phyloP scores from a whole-genome alignment of 2,329 filamentous ascomycete genomes.

The Aspergillus sp. region DNA sequence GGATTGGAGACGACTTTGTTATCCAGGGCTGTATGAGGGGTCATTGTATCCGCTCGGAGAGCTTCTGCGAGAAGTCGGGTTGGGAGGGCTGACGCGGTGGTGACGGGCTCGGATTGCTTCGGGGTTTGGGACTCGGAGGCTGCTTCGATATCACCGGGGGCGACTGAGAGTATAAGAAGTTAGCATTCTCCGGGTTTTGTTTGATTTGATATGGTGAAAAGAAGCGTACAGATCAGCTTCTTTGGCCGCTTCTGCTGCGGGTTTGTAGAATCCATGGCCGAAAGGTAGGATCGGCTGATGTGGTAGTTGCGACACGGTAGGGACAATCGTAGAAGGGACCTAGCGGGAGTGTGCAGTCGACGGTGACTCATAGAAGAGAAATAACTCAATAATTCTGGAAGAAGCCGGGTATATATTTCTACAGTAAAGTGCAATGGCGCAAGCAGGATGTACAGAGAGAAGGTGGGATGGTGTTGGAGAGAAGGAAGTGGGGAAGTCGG shows the following conservation, averaged over 20 bases:
- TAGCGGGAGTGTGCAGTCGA: not conserved
- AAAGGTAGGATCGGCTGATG: not conserved
- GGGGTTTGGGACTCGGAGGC: conserved; percentile 18
- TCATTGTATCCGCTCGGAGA: conserved; percentile 34
- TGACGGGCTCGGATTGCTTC: conserved; percentile 11
- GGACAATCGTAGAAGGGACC: not conserved
- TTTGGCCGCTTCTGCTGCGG: conserved; percentile 8
- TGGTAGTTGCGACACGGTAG: not conserved
- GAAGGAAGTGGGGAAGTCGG: not conserved
- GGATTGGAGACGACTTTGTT: conserved; percentile 36
- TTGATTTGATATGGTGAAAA: not conserved
- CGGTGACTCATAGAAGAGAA: conserved; percentile 1
- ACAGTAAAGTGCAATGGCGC: not conserved
- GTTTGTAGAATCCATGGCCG: conserved; percentile 4
- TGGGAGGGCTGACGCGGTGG: conserved; percentile 12
- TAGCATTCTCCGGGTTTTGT: not conserved
- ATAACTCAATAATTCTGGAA: not conserved
- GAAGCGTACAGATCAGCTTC: conserved; percentile 9
- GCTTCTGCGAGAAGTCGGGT: conserved; percentile 18
- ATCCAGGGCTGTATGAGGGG: conserved; percentile 36
- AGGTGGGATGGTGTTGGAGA: not conserved
- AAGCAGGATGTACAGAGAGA: not conserved
- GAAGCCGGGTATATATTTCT: not conserved
- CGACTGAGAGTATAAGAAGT: conserved; percentile 30
- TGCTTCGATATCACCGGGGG: conserved; percentile 42